Evolutionary conservation across 108 stramenopile species (phyloP).

Genomic region (Nitzschia palea): DNA sequence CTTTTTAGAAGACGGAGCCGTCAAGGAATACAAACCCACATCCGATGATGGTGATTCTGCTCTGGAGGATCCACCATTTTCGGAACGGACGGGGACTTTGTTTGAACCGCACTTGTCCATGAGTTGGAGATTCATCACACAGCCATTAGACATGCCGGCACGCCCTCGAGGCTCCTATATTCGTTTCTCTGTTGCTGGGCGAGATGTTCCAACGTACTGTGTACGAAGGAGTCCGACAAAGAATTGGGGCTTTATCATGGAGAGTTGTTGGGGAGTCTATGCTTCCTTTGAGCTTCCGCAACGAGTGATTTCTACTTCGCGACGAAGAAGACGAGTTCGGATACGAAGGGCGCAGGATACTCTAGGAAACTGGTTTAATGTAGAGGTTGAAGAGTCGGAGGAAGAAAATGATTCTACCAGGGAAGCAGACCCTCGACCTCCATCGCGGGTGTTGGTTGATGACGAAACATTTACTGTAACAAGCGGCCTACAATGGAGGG

Average conservation of each 20-base stretch:
- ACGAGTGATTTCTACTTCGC: neutral
- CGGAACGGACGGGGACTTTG: neutral
- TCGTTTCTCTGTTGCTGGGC: conserved; percentile 68
- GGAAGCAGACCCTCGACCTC: neutral
- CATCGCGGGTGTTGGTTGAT: conserved; percentile 26
- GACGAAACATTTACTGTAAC: conserved; percentile 62
- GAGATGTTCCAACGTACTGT: conserved; percentile 80
- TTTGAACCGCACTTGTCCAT: conserved; percentile 37
- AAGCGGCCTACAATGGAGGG: conserved; percentile 69
- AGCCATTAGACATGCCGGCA: conserved; percentile 64
- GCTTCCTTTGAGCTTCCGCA: conserved; percentile 57
- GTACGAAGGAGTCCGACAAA: conserved; percentile 63
- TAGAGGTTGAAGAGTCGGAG: conserved; percentile 38
- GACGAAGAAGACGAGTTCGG: conserved; percentile 13
- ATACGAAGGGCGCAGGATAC: conserved; percentile 53
- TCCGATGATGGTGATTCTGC: neutral
- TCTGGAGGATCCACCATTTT: conserved; percentile 4
- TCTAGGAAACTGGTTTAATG: conserved; percentile 26
- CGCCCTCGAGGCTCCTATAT: conserved; percentile 70
- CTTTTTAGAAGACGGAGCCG: conserved; percentile 64
- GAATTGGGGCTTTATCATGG: conserved; percentile 85
- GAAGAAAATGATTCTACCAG: conserved; percentile 10
- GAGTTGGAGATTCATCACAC: conserved; percentile 68
- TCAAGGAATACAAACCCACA: conserved; percentile 29
- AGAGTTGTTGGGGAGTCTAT: conserved; percentile 78